Evolutionary conservation across 169 alveolate genomes (phyloP).

Genomic region (Plasmodium knowlesi): DNA sequence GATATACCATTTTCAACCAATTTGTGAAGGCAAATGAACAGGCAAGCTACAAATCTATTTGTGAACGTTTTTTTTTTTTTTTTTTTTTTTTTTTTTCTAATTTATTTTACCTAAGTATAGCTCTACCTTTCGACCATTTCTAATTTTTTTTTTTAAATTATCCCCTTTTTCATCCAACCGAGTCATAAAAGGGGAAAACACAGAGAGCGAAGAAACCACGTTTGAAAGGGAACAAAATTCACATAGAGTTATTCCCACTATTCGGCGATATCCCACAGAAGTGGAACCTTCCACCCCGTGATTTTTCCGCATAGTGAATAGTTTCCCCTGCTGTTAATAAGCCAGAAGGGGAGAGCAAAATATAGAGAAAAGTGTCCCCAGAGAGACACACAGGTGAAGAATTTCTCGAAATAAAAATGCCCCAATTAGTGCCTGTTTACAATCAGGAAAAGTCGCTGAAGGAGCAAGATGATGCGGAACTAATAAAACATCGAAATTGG

Average conservation of each 20-base stretch:
- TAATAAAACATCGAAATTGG: constrained; percentile 55
- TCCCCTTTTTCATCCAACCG: background rate
- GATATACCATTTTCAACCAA: background rate
- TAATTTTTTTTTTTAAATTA: background rate
- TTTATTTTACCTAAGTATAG: background rate
- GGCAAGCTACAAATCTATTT: background rate
- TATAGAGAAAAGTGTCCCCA: background rate
- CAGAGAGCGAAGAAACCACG: background rate
- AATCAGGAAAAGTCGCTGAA: constrained; percentile 54
- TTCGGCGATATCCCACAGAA: background rate
- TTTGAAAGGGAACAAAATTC: background rate
- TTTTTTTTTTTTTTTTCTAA: background rate
- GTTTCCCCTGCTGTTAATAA: background rate
- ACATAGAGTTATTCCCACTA: background rate
- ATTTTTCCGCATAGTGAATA: background rate
- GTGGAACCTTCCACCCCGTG: background rate
- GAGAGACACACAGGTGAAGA: background rate
- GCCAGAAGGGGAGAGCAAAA: background rate
- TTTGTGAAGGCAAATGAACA: background rate
- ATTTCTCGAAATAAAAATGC: constrained; percentile 10
- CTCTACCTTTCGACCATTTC: background rate
- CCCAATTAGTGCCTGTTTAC: constrained; percentile 58
- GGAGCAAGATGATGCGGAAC: constrained; percentile 32
- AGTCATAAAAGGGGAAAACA: constrained; percentile 3
- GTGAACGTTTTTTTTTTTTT: background rate